These are phyloP conservation scores for Thalassiosira mediterranea DNA, from an alignment of 352 stramenopile genomes.

Conservation along the genomic window DNA sequence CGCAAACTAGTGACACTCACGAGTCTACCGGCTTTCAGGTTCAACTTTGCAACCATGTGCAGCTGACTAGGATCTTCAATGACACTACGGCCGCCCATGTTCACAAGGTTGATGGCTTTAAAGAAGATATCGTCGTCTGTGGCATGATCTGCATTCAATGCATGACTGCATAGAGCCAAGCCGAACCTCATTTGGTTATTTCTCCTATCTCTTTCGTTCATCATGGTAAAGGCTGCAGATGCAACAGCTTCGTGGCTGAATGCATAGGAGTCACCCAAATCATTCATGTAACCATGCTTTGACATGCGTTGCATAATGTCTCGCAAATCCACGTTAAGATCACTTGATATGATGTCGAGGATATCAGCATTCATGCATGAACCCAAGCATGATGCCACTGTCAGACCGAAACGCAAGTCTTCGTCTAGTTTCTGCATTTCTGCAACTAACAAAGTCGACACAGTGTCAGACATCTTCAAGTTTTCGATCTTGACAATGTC, in stretches of 20 bases:
- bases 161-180: slow-evolving; percentile 6
- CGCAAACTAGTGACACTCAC: too few relatives aligned
- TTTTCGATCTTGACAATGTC: slow-evolving; percentile 12
- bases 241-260: slow-evolving; percentile 50
- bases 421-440: slow-evolving; percentile 35
- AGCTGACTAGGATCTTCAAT: slow-evolving; percentile 23
- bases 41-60: slow-evolving; percentile 29
- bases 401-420: slow-evolving; percentile 30
- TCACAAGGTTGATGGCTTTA: slow-evolving; percentile 33
- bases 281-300: slow-evolving; percentile 15
- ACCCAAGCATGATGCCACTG: slow-evolving; percentile 34
- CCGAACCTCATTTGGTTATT: slow-evolving; percentile 11
- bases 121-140: slow-evolving; percentile 39
- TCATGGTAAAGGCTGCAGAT: slow-evolving; percentile 31
- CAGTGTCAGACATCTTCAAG: slow-evolving; percentile 37
- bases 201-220: not conserved
- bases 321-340: slow-evolving; percentile 16
- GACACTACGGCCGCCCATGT: slow-evolving; percentile 18
- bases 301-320: slow-evolving; percentile 13
- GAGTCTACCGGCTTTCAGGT: slow-evolving; percentile 40
- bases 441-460: slow-evolving; percentile 24
- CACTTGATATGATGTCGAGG: slow-evolving; percentile 28
- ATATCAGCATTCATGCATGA: slow-evolving; percentile 18
- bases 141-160: not conserved
- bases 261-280: not conserved